These are phyloP conservation scores for Fragaria ananassa DNA, from an alignment of 306 rosid genomes.

Conservation along the genomic window DNA sequence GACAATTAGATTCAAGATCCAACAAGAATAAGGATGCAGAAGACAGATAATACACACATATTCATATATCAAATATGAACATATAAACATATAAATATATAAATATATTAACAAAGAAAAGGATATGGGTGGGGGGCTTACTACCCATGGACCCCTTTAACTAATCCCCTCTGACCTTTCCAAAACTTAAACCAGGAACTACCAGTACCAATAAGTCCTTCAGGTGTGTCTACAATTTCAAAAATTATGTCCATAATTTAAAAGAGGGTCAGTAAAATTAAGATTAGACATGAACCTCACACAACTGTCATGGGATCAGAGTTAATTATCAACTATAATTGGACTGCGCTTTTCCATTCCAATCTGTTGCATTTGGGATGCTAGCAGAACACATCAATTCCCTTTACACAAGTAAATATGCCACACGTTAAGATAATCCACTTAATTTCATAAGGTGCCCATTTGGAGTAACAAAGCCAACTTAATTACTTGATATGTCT, in stretches of 20 bases:
- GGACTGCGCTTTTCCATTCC: neutral
- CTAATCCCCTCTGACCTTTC: neutral
- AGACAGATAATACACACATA: neutral
- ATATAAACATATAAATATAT: neutral
- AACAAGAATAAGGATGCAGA: neutral
- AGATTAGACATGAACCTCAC: neutral
- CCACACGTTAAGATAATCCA: neutral
- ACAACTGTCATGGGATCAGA: neutral
- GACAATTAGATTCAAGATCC: neutral
- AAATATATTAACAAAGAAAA: neutral
- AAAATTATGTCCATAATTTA: neutral
- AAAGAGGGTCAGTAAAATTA: neutral
- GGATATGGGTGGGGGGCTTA: neutral
- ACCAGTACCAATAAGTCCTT: neutral
- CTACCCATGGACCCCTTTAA: neutral
- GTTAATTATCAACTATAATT: neutral
- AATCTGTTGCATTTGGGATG: neutral
- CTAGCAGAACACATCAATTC: neutral
- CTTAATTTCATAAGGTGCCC: neutral
- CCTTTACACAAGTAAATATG: neutral
- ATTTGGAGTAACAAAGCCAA: neutral
- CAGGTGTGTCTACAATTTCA: neutral
- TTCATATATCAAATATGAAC: neutral
- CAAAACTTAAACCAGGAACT: neutral
- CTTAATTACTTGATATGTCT: neutral